Evolutionary conservation across 768 basidiomycete species (phyloP), one percentile per base, ranked within the genome.

Genomic region (Austroboletus festivus): DNA sequence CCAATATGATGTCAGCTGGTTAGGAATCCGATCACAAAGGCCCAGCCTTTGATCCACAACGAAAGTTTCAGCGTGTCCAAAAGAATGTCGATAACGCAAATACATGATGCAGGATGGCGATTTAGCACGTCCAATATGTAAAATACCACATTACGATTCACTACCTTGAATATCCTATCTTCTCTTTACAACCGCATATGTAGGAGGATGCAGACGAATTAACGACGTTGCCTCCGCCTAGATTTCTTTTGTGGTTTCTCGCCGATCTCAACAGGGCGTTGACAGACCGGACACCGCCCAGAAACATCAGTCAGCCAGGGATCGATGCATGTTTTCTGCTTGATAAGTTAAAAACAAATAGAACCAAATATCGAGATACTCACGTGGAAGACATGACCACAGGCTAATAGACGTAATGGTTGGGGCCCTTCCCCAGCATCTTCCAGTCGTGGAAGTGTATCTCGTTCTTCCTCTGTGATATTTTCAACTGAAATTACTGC

Each of bases 371-470:
- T 48, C 12, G 24, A 19, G 26, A 22, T 4, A 72, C 88, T 67
- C 53, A 93, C 91, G 70, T 95, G 93, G 69, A 92, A 95, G 40
- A 88, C 88, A 73, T 95, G 93, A 3, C 86, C 86, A 56, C 93
- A 95, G 3, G 73, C 73, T 43, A 93, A 67, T 33, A 90, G 64
- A 59, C 92, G 73, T 55, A 95, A 66, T 5, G 89, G 89, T 51
- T 90, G 86, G 1, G 84, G 75, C 0, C 86, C 86, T 48, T 84
- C 81, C 9, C 88, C 86, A 3, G 85, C 86, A 63, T 90, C 87
- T 53, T 77, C 71, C 42, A 90, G 72, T 52, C 72, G 78, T 49
- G 83, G 67, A 8, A 73, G 55, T 23, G 68, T 61, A n/a, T 67
- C 65, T 54, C 67, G 63, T 13, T 72, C 71, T 50, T 73, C 77